Base-by-base conservation (phyloP, 148 eudicot genomes). In the Silene latifolia region DNA sequence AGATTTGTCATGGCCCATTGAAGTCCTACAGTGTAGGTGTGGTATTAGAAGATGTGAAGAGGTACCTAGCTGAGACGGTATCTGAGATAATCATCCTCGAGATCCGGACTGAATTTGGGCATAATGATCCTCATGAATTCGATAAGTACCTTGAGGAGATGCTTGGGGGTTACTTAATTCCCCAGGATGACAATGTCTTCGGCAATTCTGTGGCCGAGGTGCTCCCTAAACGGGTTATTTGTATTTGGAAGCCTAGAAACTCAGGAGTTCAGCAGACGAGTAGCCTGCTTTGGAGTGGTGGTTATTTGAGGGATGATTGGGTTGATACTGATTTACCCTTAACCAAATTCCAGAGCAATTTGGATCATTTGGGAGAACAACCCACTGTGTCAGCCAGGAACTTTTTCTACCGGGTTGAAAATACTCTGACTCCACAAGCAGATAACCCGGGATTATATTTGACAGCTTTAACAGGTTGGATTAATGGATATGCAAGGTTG, bases 41-140 rank as follows among this genome's bases (percentile, higher is more conserved):
- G 6, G 96, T 95, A 18, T 77, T 95, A 20, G 44, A 79, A 0
- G 96, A 92, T 48, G 80, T 95, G 32, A 89, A 87, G 83, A 85
- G 42, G 79, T 95, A 90, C 75, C 65, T 92, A 17, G 78, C 90
- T 0, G 97, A 95, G 71, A 95, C 98, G 0, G 59, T 78, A 11
- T 95, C 97, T 2, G 98, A 95, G 89, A 82, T 95, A n/a, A 82
- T 95, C 32, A 86, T 95, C 53, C 87, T 95, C 4, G 98, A 95
- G 78, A 87, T 95, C 77, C 74, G 96, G 10, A 95, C 98, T 0
- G 98, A 95, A 77, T 92, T 83, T 53, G 96, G 97, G 29, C 91
- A 92, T 29, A 80, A 85, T 10, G 98, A 95, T 51, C 98, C 98
- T 1, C 96, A 93, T 0, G 92, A 82, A 18, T 95, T 92, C 48